Conservation (phyloP, 192 early-diverging fungal genomes). For the Thamnidium elegans region DNA sequence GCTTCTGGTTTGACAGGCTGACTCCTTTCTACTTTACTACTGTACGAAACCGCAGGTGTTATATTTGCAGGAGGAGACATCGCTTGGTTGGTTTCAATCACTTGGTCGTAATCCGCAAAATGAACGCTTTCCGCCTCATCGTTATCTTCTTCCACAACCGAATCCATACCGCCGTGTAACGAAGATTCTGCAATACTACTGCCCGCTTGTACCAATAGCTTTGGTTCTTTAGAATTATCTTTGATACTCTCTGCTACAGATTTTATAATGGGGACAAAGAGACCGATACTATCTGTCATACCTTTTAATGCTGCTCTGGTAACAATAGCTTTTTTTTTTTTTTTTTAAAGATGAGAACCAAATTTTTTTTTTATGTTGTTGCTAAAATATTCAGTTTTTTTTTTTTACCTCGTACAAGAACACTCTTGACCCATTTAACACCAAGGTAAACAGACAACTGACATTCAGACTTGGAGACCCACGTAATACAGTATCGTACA, state of each 20-base stretch:
- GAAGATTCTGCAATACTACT: too few relatives aligned
- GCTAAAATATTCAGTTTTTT: not conserved
- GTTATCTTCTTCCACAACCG: not conserved
- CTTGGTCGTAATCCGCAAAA: too few relatives aligned
- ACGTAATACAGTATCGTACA: constrained; percentile 69
- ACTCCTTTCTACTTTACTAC: too few relatives aligned
- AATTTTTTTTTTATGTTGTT: not conserved
- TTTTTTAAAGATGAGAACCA: not conserved
- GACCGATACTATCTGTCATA: constrained; percentile 51
- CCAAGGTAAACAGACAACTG: constrained; percentile 56
- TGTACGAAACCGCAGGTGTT: too few relatives aligned
- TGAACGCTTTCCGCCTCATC: too few relatives aligned
- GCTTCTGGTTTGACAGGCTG: too few relatives aligned
- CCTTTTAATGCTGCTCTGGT: constrained; percentile 57
- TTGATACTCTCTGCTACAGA: not conserved
- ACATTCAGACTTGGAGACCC: constrained; percentile 50
- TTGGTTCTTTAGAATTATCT: not conserved
- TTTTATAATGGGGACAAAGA: constrained; percentile 44
- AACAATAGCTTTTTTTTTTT: constrained; percentile 48
- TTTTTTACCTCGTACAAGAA: constrained; percentile 58
- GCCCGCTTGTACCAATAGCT: too few relatives aligned
- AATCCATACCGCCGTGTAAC: too few relatives aligned
- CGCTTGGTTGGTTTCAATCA: too few relatives aligned
- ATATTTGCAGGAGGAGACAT: too few relatives aligned
- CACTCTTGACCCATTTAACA: constrained; percentile 67